Evolutionary conservation across 1,284 basidiomycete species (phyloP).

Genomic region (Schizophyllum amplum): DNA sequence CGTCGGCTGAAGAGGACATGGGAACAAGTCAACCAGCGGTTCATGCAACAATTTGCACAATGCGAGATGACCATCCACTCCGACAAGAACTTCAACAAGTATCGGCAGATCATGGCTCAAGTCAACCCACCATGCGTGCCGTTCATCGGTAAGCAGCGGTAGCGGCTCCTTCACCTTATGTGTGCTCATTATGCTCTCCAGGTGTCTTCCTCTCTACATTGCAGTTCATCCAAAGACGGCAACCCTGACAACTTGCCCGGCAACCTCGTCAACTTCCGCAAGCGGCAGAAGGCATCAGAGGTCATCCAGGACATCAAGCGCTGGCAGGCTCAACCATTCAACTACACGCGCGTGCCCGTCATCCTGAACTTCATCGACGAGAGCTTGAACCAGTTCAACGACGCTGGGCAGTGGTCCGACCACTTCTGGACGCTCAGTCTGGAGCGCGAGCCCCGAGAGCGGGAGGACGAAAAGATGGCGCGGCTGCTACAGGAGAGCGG

Average conservation of each 20-base stretch:
- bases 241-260: constrained; percentile 82
- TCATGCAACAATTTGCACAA: constrained; percentile 56
- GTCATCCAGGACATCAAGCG: constrained; percentile 95
- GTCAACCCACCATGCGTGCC: constrained; percentile 95
- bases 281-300: constrained; percentile 89
- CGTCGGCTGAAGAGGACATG: constrained; percentile 91
- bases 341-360: constrained; percentile 63
- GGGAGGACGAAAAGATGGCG: constrained; percentile 92
- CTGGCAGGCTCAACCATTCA: constrained; percentile 90
- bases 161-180: too few relatives aligned
- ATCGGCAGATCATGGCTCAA: constrained; percentile 78
- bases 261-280: constrained; percentile 91
- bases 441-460: constrained; percentile 84
- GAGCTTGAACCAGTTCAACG: constrained; percentile 61
- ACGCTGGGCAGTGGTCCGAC: constrained; percentile 54
- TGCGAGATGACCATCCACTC: constrained; percentile 84
- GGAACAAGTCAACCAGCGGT: constrained; percentile 78
- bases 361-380: constrained; percentile 77
- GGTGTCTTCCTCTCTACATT: constrained; percentile 94
- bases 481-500: constrained; percentile 82
- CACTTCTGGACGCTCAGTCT: constrained; percentile 83
- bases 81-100: constrained; percentile 90
- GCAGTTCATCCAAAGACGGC: constrained; percentile 98
- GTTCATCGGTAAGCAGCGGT: constrained; percentile 85
- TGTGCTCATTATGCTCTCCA: too few relatives aligned